Conservation (phyloP, 2,329 filamentous ascomycete species). For the Cladophialophora yegresii region DNA sequence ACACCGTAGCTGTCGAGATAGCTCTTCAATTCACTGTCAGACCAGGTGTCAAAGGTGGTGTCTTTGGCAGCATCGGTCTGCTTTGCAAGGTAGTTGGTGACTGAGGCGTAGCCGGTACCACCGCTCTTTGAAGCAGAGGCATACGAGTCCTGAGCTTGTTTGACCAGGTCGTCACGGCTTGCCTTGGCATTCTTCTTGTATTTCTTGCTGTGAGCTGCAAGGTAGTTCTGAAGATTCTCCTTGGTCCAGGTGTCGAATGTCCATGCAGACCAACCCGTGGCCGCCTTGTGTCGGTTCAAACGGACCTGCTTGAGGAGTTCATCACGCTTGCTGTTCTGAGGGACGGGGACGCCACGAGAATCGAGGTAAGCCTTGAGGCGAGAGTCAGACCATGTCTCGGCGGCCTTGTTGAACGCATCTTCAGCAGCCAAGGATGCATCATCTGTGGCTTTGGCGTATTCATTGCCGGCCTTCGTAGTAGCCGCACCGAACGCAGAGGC, state of each 20-base stretch:
- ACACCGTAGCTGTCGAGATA: conserved; percentile 80
- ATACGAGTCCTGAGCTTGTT: conserved; percentile 54
- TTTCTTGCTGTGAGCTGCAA: conserved; percentile 54
- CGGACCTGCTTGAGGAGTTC: conserved; percentile 75
- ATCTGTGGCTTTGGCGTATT: conserved; percentile 75
- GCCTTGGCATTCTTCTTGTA: conserved; percentile 63
- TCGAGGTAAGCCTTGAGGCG: conserved; percentile 78
- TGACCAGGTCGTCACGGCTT: conserved; percentile 72
- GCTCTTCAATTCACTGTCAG: conserved; percentile 68
- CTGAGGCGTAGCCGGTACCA: conserved; percentile 58
- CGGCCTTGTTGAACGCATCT: conserved; percentile 66
- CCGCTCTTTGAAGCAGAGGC: conserved; percentile 52
- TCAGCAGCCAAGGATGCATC: conserved; percentile 63
- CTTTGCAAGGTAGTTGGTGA: conserved; percentile 68
- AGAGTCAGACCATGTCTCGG: conserved; percentile 70
- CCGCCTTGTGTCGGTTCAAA: conserved; percentile 69
- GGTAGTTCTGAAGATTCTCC: conserved; percentile 66
- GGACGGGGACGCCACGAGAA: conserved; percentile 72
- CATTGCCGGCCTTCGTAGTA: conserved; percentile 72
- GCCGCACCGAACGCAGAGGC: conserved; percentile 63
- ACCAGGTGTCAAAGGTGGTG: conserved; percentile 71
- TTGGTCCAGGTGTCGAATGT: conserved; percentile 76
- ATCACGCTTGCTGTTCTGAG: conserved; percentile 69
- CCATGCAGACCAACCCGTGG: conserved; percentile 69
- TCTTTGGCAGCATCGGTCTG: conserved; percentile 68